These are phyloP conservation scores for Lindgomyces ingoldianus DNA, from an alignment of 495 filamentous ascomycete species.

Conservation along the genomic window DNA sequence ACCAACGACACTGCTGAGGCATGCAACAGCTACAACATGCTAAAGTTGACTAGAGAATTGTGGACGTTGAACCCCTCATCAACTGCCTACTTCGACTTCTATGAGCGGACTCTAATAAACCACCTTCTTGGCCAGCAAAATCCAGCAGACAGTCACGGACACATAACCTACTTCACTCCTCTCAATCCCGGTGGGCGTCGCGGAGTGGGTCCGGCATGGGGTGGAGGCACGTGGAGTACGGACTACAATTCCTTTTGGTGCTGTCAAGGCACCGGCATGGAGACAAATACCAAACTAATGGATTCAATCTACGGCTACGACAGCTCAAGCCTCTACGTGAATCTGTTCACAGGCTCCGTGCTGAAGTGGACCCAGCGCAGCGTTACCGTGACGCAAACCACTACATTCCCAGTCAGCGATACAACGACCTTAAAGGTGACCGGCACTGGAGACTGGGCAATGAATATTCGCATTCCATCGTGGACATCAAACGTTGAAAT, in stretches of 20 bases:
- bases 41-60: slow-evolving; percentile 48
- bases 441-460: slow-evolving; percentile 29
- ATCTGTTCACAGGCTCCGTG: slow-evolving; percentile 44
- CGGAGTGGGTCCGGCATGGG: slow-evolving; percentile 38
- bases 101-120: slow-evolving; percentile 47
- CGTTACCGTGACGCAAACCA: slow-evolving; percentile 41
- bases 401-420: slow-evolving; percentile 39
- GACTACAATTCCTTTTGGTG: slow-evolving; percentile 45
- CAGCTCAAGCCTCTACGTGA: slow-evolving; percentile 41
- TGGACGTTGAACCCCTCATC: slow-evolving; percentile 37
- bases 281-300: slow-evolving; percentile 44
- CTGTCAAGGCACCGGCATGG: slow-evolving; percentile 44
- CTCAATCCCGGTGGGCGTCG: slow-evolving; percentile 43
- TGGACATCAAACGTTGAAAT: slow-evolving; percentile 43
- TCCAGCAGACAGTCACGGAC: slow-evolving; percentile 40
- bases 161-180: slow-evolving; percentile 47
- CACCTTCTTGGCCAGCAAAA: slow-evolving; percentile 46
- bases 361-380: slow-evolving; percentile 40
- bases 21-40: slow-evolving; percentile 50
- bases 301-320: slow-evolving; percentile 44
- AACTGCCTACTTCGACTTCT: slow-evolving; percentile 48
- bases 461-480: slow-evolving; percentile 43
- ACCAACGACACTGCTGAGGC: slow-evolving; percentile 43
- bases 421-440: slow-evolving; percentile 38
- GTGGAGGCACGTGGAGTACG: slow-evolving; percentile 42